Evolutionary conservation across 2,329 filamentous ascomycete species (phyloP), one percentile per base, ranked within the genome.

Genomic region (Cladophialophora carrionii): DNA sequence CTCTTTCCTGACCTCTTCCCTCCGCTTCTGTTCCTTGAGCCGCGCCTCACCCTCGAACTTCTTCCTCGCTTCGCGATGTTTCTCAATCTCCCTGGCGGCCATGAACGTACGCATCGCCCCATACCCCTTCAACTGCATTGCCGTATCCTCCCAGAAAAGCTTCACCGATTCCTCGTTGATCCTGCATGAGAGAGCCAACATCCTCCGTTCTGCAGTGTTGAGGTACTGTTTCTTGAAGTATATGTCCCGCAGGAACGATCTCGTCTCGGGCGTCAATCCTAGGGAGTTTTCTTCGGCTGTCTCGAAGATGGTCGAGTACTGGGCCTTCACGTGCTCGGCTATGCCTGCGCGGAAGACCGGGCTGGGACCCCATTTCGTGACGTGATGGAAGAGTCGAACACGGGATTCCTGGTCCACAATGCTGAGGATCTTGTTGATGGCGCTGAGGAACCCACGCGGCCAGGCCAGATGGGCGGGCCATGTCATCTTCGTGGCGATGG

Each of bases 331-430:
- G 4, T 65, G 52, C 37, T 64, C 37, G 14, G 55, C 59, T 46
- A 69, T 67, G 12, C 67, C 67, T 10, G 46, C 51, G 4, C 67
- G 54, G 24, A 69, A 61, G 56, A 69, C 60, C 3, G 67, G 67
- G 10, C 64, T 59, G 17, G 67, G 67, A n/a, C 67, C 67, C 37
- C 66, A 69, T 29, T 59, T 65, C 4, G 55, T 58, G 14, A 69
- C 53, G 34, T 69, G 64, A 41, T 69, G 67, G 57, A 69, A 69
- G 7, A 69, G 62, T 9, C 67, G 64, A 1, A 61, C 60, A 31
- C 67, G 67, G 6, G 54, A 64, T 48, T 66, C 67, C 7, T 61
- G 29, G 59, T 69, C 67, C 29, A 59, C 67, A 22, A 69, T 34
- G 48, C 61, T 65, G 20, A 69, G 29, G 20, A 67, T 65, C 34